These are phyloP conservation scores for Apiotrichum siamense DNA, from an alignment of 1,284 basidiomycete species.

Conservation along the genomic window DNA sequence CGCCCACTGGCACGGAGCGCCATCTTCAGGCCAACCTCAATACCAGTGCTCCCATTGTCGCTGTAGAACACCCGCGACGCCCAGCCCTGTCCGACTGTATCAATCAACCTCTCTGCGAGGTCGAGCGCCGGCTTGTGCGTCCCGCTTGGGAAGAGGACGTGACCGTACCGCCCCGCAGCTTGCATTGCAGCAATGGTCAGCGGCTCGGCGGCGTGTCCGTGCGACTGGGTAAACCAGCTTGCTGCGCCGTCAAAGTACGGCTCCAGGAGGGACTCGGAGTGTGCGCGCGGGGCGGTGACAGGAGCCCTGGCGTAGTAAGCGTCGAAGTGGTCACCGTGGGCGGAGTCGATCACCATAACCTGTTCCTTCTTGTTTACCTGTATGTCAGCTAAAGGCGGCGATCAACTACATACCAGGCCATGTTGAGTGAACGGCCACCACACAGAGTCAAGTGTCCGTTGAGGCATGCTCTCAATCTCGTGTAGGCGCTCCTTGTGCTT, in stretches of 20 bases:
- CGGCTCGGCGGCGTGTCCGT: slow-evolving; percentile 74
- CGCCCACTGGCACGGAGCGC: slow-evolving; percentile 68
- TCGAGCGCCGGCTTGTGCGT: slow-evolving; percentile 75
- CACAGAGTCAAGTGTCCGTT: slow-evolving; percentile 66
- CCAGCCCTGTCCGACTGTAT: slow-evolving; percentile 65
- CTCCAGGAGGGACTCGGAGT: slow-evolving; percentile 51
- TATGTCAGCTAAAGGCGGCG: not conserved
- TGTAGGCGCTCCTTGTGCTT: slow-evolving; percentile 60
- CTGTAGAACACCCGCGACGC: slow-evolving; percentile 86
- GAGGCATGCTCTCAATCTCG: slow-evolving; percentile 70
- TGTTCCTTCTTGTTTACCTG: slow-evolving; percentile 62
- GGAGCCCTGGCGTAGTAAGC: slow-evolving; percentile 51
- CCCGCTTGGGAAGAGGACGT: slow-evolving; percentile 91
- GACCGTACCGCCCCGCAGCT: slow-evolving; percentile 89
- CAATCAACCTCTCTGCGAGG: slow-evolving; percentile 40
- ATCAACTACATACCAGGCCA: slow-evolving; percentile 45
- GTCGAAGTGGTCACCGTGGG: slow-evolving; percentile 77
- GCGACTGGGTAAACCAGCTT: slow-evolving; percentile 96
- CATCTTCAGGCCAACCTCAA: slow-evolving; percentile 97
- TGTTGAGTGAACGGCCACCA: slow-evolving; percentile 99
- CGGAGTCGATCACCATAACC: slow-evolving; percentile 87
- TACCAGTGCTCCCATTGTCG: slow-evolving; percentile 91
- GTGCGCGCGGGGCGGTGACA: not conserved
- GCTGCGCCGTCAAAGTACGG: slow-evolving; percentile 86
- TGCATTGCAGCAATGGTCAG: slow-evolving; percentile 79